Evolutionary conservation across 2,329 filamentous ascomycete species (phyloP), one percentile per base, ranked within the genome.

Genomic region (Metarhizium brunneum): DNA sequence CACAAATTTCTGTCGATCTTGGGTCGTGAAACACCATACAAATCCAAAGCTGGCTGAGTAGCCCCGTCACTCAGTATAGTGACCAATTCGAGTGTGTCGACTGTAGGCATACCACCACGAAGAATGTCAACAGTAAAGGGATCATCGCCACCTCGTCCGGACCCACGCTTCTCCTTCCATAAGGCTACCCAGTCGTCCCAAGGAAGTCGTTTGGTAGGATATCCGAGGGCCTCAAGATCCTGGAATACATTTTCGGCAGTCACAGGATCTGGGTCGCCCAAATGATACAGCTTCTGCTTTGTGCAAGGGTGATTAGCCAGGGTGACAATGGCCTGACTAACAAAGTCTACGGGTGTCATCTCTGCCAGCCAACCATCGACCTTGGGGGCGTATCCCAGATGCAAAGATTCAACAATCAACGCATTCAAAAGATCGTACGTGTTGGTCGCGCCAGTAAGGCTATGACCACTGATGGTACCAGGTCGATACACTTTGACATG

Each of bases 341-440:
- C 87, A 63, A 89, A 91, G 69, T 92, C 88, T 14, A 90, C 88
- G 0, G 88, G 88, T 0, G 88, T 91, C 88, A 92, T 92, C 71
- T 92, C 88, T 1, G 87, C 81, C 52, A 85, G 82, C 88, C 88
- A 92, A 47, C 84, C 84, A 52, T 86, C 78, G 4, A 91, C 83
- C 54, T 88, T 78, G 0, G 88, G 88, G 1, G 81, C 81, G 61
- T 81, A 80, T 6, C 87, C 87, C 3, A 92, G 76, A 53, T 87
- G 83, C 42, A 92, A 77, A 0, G 88, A 91, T 66, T 92, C 88
- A 1, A 91, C 85, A 30, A 92, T 78, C 55, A 92, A 68, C 0
- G 88, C 88, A 53, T 86, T 89, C 49, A 92, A 73, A 20, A 92
- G 72, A 76, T 92, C 88, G 73, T 85, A 92, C 0, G 87, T 83